Conservation (phyloP, 768 basidiomycete genomes). For the Dioszegia aurantiaca region DNA sequence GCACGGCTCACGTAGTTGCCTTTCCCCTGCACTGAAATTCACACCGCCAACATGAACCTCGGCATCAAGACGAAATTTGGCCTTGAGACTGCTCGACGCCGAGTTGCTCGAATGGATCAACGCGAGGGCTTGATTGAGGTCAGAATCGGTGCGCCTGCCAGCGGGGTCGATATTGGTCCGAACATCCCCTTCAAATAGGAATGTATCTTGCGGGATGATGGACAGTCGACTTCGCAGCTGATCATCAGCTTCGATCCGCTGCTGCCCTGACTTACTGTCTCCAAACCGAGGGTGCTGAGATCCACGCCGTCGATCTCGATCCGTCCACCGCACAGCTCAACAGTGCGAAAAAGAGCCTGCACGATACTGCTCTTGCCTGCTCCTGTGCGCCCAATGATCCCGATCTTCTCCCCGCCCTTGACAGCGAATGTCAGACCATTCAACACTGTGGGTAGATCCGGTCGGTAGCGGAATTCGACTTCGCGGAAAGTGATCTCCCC, state of each 20-base stretch:
- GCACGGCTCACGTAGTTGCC: constrained; percentile 57
- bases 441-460: constrained; percentile 74
- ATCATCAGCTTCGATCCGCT: background rate
- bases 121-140: constrained; percentile 63
- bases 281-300: constrained; percentile 59
- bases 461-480: constrained; percentile 64
- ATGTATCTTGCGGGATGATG: constrained; percentile 67
- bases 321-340: constrained; percentile 61
- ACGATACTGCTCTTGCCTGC: constrained; percentile 55
- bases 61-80: constrained; percentile 66
- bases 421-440: constrained; percentile 69
- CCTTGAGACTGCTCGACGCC: constrained; percentile 54
- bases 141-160: constrained; percentile 59
- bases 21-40: constrained; percentile 67
- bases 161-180: constrained; percentile 61
- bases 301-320: constrained; percentile 57
- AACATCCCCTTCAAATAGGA: constrained; percentile 55
- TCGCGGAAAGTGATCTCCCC: constrained; percentile 74
- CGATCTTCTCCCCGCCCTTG: constrained; percentile 72
- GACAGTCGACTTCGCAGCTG: constrained; percentile 59
- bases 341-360: constrained; percentile 60
- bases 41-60: constrained; percentile 65
- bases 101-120: constrained; percentile 56
- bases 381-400: constrained; percentile 70
- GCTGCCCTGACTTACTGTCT: constrained; percentile 47